phyloP scores from a whole-genome alignment of 805 yeast genomes.

The Kuraishia borneana region DNA sequence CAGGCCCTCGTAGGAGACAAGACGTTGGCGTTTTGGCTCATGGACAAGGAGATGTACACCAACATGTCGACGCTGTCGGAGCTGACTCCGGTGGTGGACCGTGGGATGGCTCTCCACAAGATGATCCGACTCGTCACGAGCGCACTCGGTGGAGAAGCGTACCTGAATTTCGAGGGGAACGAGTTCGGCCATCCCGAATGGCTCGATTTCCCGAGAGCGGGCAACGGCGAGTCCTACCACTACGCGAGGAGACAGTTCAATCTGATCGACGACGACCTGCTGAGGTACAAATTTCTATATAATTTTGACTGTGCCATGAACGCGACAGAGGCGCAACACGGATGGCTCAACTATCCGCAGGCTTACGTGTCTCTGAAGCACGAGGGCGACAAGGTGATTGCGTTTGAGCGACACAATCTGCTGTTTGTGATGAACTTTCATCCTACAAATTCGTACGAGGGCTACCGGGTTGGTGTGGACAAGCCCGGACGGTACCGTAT shows the following conservation, averaged over 20 bases:
- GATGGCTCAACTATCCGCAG: conserved; percentile 55
- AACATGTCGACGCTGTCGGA: conserved; percentile 76
- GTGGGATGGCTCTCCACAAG: conserved; percentile 88
- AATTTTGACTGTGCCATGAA: conserved; percentile 85
- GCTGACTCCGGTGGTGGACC: conserved; percentile 66
- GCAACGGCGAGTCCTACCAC: conserved; percentile 80
- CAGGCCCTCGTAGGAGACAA: conserved; percentile 98
- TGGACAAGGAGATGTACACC: conserved; percentile 98
- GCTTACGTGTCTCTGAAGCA: conserved; percentile 85
- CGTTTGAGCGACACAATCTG: conserved; percentile 78
- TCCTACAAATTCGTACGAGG: conserved; percentile 71
- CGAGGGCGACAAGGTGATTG: conserved; percentile 81
- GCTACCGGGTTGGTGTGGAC: conserved; percentile 87
- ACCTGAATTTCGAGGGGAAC: conserved; percentile 92
- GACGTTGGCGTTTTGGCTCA: conserved; percentile 92
- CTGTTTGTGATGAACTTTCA: conserved; percentile 86
- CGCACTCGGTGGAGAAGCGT: conserved; percentile 94
- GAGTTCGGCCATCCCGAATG: conserved; percentile 99
- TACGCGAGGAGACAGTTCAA: conserved; percentile 95
- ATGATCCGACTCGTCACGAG: conserved; percentile 82
- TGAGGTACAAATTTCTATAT: conserved; percentile 71
- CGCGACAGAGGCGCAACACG: conserved; percentile 53
- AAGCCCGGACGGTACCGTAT: conserved; percentile 64
- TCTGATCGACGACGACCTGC: conserved; percentile 64
- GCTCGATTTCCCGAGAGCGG: conserved; percentile 92